phyloP scores from a whole-genome alignment of 148 eudicot species.

The Hydrangea macrophylla region DNA sequence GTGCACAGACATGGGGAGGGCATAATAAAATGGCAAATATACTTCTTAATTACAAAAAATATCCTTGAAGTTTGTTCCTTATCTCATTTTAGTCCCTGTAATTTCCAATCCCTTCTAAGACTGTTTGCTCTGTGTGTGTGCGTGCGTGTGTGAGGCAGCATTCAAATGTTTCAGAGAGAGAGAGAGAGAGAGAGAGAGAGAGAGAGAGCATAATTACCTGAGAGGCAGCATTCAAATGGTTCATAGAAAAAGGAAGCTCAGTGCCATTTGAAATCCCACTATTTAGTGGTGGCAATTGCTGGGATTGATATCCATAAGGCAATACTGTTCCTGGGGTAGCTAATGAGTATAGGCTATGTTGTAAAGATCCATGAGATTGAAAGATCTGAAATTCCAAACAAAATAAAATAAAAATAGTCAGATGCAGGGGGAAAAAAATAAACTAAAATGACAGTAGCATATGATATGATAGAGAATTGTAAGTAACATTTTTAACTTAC shows the following conservation, averaged over 20 bases:
- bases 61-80: no score
- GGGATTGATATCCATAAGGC: constrained; percentile 33
- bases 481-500: constrained; percentile 34
- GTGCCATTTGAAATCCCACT: constrained; percentile 31
- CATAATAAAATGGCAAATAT: no score
- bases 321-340: constrained; percentile 39
- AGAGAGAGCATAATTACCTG: no score
- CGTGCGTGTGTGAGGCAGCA: constrained; percentile 17
- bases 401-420: not conserved
- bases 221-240: constrained; percentile 19
- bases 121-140: constrained; percentile 34
- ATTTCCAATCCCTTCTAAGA: no score
- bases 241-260: constrained; percentile 28
- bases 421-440: not conserved
- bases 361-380: constrained; percentile 38
- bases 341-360: constrained; percentile 34
- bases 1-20: no score
- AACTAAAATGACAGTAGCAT: not conserved
- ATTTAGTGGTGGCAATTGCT: constrained; percentile 24
- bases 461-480: not conserved
- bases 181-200: no score
- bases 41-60: no score
- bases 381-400: constrained; percentile 36
- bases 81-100: no score
- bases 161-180: no score